These are phyloP conservation scores for Globisporangium polare DNA, from an alignment of 352 stramenopile genomes.

Conservation along the genomic window DNA sequence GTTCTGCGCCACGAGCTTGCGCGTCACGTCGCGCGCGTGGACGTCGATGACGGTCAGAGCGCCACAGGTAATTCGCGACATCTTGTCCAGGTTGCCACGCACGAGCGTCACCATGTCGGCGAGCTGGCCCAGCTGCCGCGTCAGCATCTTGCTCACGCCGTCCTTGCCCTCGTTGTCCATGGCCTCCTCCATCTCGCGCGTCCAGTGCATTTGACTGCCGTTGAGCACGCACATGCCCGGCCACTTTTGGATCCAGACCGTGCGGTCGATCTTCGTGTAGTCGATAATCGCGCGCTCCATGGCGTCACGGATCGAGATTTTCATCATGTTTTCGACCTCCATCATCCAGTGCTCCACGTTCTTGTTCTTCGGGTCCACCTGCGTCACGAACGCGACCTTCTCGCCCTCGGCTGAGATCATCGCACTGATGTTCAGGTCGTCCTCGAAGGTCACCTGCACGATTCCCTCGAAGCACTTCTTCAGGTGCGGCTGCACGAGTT, in stretches of 20 bases:
- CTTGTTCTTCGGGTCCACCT: constrained; percentile 88
- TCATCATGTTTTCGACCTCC: constrained; percentile 94
- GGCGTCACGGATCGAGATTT: constrained; percentile 82
- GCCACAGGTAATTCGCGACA: constrained; percentile 85
- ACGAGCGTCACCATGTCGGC: constrained; percentile 93
- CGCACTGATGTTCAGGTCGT: constrained; percentile 87
- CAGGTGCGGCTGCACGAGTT: constrained; percentile 90
- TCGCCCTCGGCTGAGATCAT: constrained; percentile 93
- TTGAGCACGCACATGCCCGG: constrained; percentile 89
- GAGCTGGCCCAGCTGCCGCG: constrained; percentile 83
- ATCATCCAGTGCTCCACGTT: constrained; percentile 94
- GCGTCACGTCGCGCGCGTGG: constrained; percentile 94
- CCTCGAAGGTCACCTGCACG: constrained; percentile 85
- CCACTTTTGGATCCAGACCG: constrained; percentile 93
- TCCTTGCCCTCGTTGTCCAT: constrained; percentile 77
- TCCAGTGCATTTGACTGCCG: constrained; percentile 94
- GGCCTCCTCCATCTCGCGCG: constrained; percentile 82
- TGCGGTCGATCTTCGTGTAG: constrained; percentile 81
- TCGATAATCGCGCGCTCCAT: constrained; percentile 87
- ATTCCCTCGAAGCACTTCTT: constrained; percentile 96
- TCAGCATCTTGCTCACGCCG: constrained; percentile 78
- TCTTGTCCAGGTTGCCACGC: constrained; percentile 84
- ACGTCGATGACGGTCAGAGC: constrained; percentile 94
- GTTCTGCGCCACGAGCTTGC: constrained; percentile 87
- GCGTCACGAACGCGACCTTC: constrained; percentile 72